phyloP scores from a whole-genome alignment of 768 basidiomycete genomes.

The Trichaptum fuscoviolaceum region DNA sequence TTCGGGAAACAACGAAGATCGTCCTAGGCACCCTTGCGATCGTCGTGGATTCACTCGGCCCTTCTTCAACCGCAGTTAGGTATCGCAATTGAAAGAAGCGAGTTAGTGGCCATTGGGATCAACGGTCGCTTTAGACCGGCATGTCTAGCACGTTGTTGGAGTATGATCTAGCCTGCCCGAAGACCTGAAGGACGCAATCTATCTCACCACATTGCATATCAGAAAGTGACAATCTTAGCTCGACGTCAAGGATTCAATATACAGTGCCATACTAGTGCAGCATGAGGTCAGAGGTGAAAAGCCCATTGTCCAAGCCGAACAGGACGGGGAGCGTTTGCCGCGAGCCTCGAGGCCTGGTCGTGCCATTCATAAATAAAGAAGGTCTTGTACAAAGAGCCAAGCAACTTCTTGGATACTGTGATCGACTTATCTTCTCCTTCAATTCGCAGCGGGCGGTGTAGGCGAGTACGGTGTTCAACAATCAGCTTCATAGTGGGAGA shows the following conservation, averaged over 20 bases:
- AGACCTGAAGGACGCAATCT: neutral
- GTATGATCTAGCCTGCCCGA: neutral
- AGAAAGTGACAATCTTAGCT: neutral
- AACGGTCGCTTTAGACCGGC: neutral
- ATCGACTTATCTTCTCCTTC: neutral
- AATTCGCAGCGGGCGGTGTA: neutral
- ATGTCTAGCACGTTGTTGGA: neutral
- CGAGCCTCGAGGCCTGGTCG: neutral
- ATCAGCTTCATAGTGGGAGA: neutral
- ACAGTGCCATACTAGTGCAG: neutral
- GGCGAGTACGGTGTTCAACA: neutral
- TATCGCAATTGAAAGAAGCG: neutral
- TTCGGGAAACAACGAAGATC: neutral
- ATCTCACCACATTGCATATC: neutral
- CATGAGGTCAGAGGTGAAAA: neutral
- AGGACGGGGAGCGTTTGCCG: neutral
- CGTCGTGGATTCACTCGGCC: neutral
- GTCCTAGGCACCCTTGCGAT: neutral
- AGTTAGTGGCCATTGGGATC: neutral
- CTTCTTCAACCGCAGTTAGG: neutral
- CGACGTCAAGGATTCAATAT: neutral
- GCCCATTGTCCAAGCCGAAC: neutral
- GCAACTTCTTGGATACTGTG: neutral
- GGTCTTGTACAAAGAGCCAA: neutral
- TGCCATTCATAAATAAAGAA: neutral